These are phyloP conservation scores for Vickermania ingenoplastis DNA, from an alignment of 208 protist species.

Conservation along the genomic window DNA sequence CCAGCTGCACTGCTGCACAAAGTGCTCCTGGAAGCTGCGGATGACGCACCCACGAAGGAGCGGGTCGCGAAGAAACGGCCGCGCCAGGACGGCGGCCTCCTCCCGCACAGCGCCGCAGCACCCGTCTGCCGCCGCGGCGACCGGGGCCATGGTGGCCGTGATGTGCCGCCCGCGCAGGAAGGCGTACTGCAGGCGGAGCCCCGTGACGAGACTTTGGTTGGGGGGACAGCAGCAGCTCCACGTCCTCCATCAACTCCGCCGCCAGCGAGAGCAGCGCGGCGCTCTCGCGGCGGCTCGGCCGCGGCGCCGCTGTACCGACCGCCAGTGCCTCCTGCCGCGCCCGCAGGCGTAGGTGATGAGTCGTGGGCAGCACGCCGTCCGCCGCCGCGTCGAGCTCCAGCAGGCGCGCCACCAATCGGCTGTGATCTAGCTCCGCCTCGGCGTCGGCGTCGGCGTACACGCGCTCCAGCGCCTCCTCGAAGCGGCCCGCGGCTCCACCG, in stretches of 20 bases:
- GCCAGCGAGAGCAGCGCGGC: slow-evolving; percentile 27
- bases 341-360: slow-evolving; percentile 41
- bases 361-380: slow-evolving; percentile 21
- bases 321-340: slow-evolving; percentile 38
- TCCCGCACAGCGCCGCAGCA: slow-evolving; percentile 68
- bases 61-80: slow-evolving; percentile 47
- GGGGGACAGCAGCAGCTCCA: slow-evolving; percentile 36
- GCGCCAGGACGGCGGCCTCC: slow-evolving; percentile 26
- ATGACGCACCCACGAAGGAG: slow-evolving; percentile 48
- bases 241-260: slow-evolving; percentile 35
- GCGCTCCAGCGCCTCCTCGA: not conserved
- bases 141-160: slow-evolving; percentile 8
- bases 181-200: slow-evolving; percentile 58
- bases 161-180: slow-evolving; percentile 43
- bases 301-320: slow-evolving; percentile 18
- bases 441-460: not conserved
- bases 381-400: slow-evolving; percentile 31
- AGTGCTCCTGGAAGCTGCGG: slow-evolving; percentile 70
- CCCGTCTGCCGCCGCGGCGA: slow-evolving; percentile 11
- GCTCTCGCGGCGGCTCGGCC: slow-evolving; percentile 16
- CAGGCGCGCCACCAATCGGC: slow-evolving; percentile 24
- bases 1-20: slow-evolving; percentile 24
- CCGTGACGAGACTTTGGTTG: slow-evolving; percentile 54
- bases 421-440: not conserved
- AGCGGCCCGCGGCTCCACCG: no score